Evolutionary conservation across 2,329 filamentous ascomycete genomes (phyloP), one percentile per base, ranked within the genome.

Genomic region (Parastagonospora avenae): DNA sequence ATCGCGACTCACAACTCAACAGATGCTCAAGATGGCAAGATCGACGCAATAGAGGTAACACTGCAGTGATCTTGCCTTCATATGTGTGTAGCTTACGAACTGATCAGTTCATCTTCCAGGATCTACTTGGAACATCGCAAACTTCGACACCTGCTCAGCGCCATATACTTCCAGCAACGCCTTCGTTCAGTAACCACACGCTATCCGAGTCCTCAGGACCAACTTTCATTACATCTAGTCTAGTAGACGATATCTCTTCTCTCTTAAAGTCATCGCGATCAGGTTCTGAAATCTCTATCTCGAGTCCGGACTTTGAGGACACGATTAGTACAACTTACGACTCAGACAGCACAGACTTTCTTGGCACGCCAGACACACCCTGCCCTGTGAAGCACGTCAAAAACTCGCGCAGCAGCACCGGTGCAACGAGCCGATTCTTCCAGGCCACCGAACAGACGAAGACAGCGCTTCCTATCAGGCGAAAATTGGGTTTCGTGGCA

Each of bases 301-400:
- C 19, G 19, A 24, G 27, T 10, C 27, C 2, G 15, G 15, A 40
- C 37, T 11, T 24, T 16, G 10, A 16, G 11, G 14, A 40, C 37
- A 40, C 11, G 11, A 41, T 2, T 16, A 8, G 12, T 12, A 16
- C 24, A 9, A 36, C 33, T 2, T 38, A 44, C n/a, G 40, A 49
- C 14, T 44, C 46, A 5, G 33, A 43, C 12, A 10, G 33, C 7
- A 49, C 40, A 8, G 46, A 49, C 37, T 49, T 49, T 10, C 11
- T 43, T 27, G 15, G 14, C 5, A 33, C 24, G 4, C 8, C 24
- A 1, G 15, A 35, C 2, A 32, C 46, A 11, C 46, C 46, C 8
- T 49, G 46, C 15, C 46, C 46, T 9, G 14, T 14, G 6, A 19
- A 16, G 8, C 7, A 27, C 35, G 31, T 35, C 15, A 19, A 15